Evolutionary conservation across 352 stramenopile species (phyloP).

Genomic region (Pythium pectinolyticum): DNA sequence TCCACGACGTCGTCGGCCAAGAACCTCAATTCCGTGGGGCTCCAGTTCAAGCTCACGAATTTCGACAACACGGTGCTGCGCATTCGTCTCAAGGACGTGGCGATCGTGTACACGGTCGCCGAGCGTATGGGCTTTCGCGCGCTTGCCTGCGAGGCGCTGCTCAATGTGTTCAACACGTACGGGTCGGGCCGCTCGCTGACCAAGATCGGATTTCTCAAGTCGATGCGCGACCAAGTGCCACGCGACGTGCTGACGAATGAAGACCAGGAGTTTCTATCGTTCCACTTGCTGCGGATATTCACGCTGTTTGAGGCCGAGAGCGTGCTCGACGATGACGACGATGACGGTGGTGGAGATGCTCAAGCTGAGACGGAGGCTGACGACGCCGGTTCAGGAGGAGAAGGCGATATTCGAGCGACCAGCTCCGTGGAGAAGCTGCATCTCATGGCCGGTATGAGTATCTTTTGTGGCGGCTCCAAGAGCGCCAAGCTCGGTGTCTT

Average conservation of each 20-base stretch:
- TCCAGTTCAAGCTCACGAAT: slow-evolving; percentile 87
- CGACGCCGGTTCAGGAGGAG: slow-evolving; percentile 1
- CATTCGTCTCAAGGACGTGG: slow-evolving; percentile 84
- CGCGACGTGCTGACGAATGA: slow-evolving; percentile 75
- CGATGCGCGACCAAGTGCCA: slow-evolving; percentile 75
- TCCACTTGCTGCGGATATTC: slow-evolving; percentile 82
- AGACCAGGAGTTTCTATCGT: slow-evolving; percentile 87
- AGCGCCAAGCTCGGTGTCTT: slow-evolving; percentile 91
- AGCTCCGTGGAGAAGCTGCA: slow-evolving; percentile 78
- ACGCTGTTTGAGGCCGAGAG: slow-evolving; percentile 82
- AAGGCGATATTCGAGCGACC: slow-evolving; percentile 18
- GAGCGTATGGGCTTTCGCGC: slow-evolving; percentile 82
- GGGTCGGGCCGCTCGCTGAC: slow-evolving; percentile 66
- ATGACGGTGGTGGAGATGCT: too few relatives aligned
- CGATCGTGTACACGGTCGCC: slow-evolving; percentile 85
- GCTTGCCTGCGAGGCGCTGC: slow-evolving; percentile 61
- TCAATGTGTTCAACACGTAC: slow-evolving; percentile 71
- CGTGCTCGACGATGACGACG: slow-evolving; percentile 40
- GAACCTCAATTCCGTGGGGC: slow-evolving; percentile 67
- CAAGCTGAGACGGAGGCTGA: slow-evolving; percentile 25
- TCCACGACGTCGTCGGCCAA: slow-evolving; percentile 43
- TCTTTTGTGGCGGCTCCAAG: slow-evolving; percentile 95
- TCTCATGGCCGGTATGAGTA: slow-evolving; percentile 82
- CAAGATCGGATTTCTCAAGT: slow-evolving; percentile 72
- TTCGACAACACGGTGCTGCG: slow-evolving; percentile 80